These are phyloP conservation scores for Chlamydomonas urium DNA, from an alignment of 139 green algal genomes.

Conservation along the genomic window DNA sequence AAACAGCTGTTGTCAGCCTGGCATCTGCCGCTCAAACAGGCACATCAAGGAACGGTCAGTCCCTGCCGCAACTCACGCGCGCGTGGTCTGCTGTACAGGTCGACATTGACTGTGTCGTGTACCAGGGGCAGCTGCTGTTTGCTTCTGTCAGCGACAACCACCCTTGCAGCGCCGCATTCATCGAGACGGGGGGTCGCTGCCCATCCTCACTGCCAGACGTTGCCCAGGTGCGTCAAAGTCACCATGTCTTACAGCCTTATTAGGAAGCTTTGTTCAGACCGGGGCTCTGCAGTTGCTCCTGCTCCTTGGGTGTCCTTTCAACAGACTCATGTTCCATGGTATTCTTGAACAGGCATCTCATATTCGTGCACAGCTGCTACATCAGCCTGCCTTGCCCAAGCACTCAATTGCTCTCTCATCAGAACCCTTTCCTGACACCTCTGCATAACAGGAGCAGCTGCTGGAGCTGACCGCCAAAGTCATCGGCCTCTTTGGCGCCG, in stretches of 20 bases:
- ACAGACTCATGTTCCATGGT: neutral
- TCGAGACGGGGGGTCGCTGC: neutral
- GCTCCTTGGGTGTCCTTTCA: neutral
- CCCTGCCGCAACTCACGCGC: too few species aligned
- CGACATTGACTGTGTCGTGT: constrained; percentile 13
- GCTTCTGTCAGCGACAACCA: constrained; percentile 10
- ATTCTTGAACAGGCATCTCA: too few species aligned
- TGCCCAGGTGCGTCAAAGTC: neutral
- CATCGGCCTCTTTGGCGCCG: neutral
- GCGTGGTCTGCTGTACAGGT: too few species aligned
- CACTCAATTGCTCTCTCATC: neutral
- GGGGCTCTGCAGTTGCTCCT: neutral
- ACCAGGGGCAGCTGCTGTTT: constrained; percentile 8
- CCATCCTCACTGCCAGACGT: neutral
- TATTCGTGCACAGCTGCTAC: too few species aligned
- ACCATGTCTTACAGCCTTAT: neutral
- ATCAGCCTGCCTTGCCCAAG: too few species aligned
- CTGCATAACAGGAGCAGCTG: constrained; percentile 2
- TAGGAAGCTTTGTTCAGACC: neutral
- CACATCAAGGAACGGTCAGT: too few species aligned
- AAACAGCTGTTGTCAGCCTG: too few species aligned
- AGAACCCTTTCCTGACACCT: neutral
- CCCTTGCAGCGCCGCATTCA: neutral
- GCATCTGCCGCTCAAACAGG: too few species aligned
- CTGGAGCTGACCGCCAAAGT: neutral